phyloP scores from a whole-genome alignment of 2,329 filamentous ascomycete species.

The Aspergillus vadensis region DNA sequence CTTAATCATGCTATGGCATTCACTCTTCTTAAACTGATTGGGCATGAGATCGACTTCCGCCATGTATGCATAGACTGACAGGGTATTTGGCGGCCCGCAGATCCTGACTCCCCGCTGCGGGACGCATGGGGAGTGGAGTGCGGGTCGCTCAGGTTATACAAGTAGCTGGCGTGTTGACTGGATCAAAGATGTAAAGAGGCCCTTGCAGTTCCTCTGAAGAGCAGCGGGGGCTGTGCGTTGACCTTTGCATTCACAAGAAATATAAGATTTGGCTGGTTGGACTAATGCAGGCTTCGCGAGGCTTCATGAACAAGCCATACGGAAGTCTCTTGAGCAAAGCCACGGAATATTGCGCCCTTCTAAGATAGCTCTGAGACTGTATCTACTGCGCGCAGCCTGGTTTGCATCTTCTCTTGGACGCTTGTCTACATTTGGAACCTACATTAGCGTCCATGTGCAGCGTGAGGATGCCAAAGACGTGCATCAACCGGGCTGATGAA shows the following conservation, averaged over 20 bases:
- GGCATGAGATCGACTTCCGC: neutral
- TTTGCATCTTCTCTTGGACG: neutral
- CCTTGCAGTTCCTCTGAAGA: neutral
- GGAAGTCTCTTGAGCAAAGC: neutral
- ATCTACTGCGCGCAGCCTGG: neutral
- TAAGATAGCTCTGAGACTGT: neutral
- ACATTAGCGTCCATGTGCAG: too few species aligned
- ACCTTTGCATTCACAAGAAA: neutral
- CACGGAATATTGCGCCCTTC: neutral
- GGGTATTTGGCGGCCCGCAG: neutral
- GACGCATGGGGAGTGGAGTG: neutral
- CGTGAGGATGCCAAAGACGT: too few species aligned
- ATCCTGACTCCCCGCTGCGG: conserved; percentile 1
- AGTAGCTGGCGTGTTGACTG: neutral
- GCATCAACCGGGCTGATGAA: too few species aligned
- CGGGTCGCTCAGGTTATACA: neutral
- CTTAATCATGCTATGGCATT: too few species aligned
- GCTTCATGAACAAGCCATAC: neutral
- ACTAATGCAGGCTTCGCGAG: neutral
- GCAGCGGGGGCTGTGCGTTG: neutral
- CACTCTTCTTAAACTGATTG: neutral
- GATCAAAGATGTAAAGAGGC: neutral
- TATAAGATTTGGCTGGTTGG: neutral
- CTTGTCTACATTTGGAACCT: too few species aligned
- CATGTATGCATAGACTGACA: neutral